Evolutionary conservation across 2,329 filamentous ascomycete species (phyloP).

Genomic region (Penicillium sp.): DNA sequence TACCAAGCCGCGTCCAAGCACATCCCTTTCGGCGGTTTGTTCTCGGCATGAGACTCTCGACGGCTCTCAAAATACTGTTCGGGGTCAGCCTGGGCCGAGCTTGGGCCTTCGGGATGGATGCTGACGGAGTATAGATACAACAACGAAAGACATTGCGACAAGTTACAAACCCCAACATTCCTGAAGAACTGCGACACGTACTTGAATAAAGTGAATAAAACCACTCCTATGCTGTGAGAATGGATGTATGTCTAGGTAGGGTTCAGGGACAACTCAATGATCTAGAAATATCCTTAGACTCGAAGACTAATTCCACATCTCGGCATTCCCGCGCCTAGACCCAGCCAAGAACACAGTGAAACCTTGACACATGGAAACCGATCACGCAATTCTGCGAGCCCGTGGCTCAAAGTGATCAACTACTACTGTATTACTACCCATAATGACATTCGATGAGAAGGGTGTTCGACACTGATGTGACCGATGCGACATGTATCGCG

Average conservation of each 20-base stretch:
- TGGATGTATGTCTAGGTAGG: too few species aligned
- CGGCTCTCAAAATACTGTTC: background rate
- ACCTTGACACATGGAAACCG: slow-evolving; percentile 30
- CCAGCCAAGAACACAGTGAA: slow-evolving; percentile 1
- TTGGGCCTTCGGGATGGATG: background rate
- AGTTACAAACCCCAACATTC: too few species aligned
- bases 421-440: background rate
- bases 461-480: background rate
- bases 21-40: background rate
- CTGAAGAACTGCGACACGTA: too few species aligned
- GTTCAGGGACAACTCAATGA: too few species aligned
- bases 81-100: background rate
- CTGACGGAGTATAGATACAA: background rate
- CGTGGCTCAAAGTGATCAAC: background rate
- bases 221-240: too few species aligned
- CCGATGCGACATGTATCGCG: background rate
- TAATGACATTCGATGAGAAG: background rate
- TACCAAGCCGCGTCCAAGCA: too few species aligned
- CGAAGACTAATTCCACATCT: background rate
- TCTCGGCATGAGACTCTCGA: background rate
- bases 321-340: background rate
- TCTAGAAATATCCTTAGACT: too few species aligned
- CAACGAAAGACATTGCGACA: too few species aligned
- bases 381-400: slow-evolving; percentile 28
- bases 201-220: too few species aligned